Conservation (phyloP, 495 filamentous ascomycete genomes). For the Aspergillus bridgeri region DNA sequence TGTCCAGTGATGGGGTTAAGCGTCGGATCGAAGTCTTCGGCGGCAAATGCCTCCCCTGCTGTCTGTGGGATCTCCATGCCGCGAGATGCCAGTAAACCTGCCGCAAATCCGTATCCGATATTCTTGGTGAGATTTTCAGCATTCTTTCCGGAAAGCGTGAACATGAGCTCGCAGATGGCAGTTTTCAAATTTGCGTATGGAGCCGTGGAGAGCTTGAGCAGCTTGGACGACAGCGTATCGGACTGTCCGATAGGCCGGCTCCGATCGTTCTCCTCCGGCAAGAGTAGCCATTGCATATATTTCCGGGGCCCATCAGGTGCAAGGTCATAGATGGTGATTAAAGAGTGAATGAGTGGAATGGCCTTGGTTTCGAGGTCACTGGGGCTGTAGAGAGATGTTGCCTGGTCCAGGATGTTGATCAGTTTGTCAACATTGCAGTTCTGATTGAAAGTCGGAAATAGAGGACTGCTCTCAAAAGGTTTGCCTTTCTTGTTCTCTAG, state of each 20-base stretch:
- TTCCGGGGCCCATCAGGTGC: conserved; percentile 61
- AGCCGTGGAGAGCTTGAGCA: conserved; percentile 77
- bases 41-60: conserved; percentile 55
- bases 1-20: conserved; percentile 94
- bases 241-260: conserved; percentile 71
- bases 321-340: conserved; percentile 68
- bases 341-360: conserved; percentile 66
- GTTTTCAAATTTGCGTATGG: conserved; percentile 68
- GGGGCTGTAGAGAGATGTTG: conserved; percentile 57
- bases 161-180: conserved; percentile 75
- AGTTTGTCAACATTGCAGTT: conserved; percentile 64
- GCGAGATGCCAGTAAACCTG: conserved; percentile 80
- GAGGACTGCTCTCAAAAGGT: conserved; percentile 35
- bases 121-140: conserved; percentile 69
- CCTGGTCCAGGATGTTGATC: conserved; percentile 67
- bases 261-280: conserved; percentile 81
- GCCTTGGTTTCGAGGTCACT: conserved; percentile 64
- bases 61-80: conserved; percentile 71
- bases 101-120: conserved; percentile 89
- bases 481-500: conserved; percentile 50
- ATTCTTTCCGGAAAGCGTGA: conserved; percentile 78
- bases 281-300: conserved; percentile 62
- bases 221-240: conserved; percentile 67
- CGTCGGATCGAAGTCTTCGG: conserved; percentile 31
- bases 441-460: conserved; percentile 66